Conservation (phyloP, 768 basidiomycete species). For the Mycena pura region DNA sequence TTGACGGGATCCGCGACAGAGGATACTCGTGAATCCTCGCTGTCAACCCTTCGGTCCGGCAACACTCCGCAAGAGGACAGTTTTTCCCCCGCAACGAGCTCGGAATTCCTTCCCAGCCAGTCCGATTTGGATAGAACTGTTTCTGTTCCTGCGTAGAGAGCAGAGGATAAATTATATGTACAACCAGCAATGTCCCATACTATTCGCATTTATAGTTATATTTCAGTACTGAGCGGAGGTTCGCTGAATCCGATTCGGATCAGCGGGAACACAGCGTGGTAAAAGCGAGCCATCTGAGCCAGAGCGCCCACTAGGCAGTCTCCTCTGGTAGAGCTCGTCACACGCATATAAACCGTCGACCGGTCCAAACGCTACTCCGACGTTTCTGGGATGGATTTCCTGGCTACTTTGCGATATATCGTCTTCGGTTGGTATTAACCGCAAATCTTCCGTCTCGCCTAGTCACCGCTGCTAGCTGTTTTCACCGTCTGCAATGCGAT, state of each 20-base stretch:
- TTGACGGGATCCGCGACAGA: constrained; percentile 11
- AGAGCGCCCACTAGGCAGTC: constrained; percentile 12
- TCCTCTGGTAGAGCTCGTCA: constrained; percentile 19
- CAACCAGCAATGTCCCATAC: constrained; percentile 2
- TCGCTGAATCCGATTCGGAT: constrained; percentile 11
- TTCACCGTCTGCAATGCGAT: constrained; percentile 72
- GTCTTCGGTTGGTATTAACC: constrained; percentile 59
- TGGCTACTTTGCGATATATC: constrained; percentile 62
- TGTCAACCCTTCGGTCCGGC: not conserved
- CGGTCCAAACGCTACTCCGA: constrained; percentile 36
- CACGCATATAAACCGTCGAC: constrained; percentile 36
- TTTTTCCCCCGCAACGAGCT: constrained; percentile 27
- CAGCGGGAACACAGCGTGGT: constrained; percentile 12
- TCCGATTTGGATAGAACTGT: constrained; percentile 9
- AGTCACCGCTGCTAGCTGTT: constrained; percentile 45
- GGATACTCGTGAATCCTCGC: constrained; percentile 28
- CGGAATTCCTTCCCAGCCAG: not conserved
- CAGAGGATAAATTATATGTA: constrained; percentile 7
- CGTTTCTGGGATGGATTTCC: constrained; percentile 46
- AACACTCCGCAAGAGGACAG: constrained; percentile 26
- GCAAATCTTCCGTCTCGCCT: not conserved
- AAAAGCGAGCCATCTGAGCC: constrained; percentile 4
- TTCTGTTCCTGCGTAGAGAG: constrained; percentile 18
- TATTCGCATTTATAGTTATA: constrained; percentile 14
- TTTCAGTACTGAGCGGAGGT: constrained; percentile 3